Evolutionary conservation across 805 yeast species (phyloP).

Genomic region (Spathaspora girioi): DNA sequence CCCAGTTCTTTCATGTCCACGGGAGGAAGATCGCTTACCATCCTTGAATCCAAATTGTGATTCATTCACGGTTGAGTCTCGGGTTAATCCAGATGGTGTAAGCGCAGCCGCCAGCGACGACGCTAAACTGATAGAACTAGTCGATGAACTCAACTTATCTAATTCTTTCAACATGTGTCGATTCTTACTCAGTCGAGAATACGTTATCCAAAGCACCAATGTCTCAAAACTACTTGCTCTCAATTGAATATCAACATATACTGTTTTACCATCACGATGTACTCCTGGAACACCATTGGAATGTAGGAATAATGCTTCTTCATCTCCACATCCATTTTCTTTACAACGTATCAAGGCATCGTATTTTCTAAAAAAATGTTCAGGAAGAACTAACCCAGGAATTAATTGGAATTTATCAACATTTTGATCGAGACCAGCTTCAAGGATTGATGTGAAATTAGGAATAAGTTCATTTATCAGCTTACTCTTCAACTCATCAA

Average conservation of each 20-base stretch:
- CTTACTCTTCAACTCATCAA: slow-evolving; percentile 36
- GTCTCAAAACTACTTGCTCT: slow-evolving; percentile 61
- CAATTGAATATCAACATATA: slow-evolving; percentile 76
- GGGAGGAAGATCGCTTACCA: not conserved
- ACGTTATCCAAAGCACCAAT: slow-evolving; percentile 80
- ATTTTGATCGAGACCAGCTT: slow-evolving; percentile 32
- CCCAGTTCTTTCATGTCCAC: not conserved
- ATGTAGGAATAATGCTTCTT: slow-evolving; percentile 49
- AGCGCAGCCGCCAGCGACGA: not conserved
- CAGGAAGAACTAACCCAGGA: slow-evolving; percentile 83
- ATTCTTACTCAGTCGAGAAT: slow-evolving; percentile 47
- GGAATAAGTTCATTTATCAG: slow-evolving; percentile 62
- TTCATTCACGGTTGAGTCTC: not conserved
- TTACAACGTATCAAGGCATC: slow-evolving; percentile 38
- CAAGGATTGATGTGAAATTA: slow-evolving; percentile 47
- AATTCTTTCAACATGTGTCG: slow-evolving; percentile 22
- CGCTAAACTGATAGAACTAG: slow-evolving; percentile 10
- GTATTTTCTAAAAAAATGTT: slow-evolving; percentile 79
- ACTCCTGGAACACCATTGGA: slow-evolving; percentile 67
- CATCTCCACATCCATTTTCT: slow-evolving; percentile 18
- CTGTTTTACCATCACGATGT: slow-evolving; percentile 64
- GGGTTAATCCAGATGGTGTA: not conserved
- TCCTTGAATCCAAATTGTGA: not conserved
- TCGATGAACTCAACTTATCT: slow-evolving; percentile 18
- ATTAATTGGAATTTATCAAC: slow-evolving; percentile 18